Percentiles rank a stretch among this genome's conserved stretches.
Conservation (phyloP, 805 yeast species). For the Hanseniaspora mollemarum region DNA sequence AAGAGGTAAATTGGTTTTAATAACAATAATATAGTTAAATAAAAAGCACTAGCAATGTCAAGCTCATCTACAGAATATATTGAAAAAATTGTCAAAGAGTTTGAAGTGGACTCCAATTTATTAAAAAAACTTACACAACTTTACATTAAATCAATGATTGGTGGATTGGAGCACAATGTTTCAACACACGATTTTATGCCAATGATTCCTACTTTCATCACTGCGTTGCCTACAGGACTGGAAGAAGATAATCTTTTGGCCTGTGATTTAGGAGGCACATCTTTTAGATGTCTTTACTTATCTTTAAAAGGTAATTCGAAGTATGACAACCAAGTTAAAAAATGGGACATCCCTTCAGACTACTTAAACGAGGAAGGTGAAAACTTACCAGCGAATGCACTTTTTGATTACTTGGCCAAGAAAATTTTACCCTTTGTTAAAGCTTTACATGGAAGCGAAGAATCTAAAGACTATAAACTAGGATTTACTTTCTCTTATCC, state of each 20-base stretch:
- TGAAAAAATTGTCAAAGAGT: constrained; percentile 24
- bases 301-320: constrained; percentile 64
- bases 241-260: constrained; percentile 79
- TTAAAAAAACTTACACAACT: constrained; percentile 33
- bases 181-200: constrained; percentile 43
- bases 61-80: constrained; percentile 21
- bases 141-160: constrained; percentile 50
- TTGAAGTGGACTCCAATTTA: constrained; percentile 23
- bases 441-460: constrained; percentile 22
- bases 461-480: constrained; percentile 42
- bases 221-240: constrained; percentile 71
- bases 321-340: constrained; percentile 63
- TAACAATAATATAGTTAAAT: no score
- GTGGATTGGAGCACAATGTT: constrained; percentile 41
- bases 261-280: constrained; percentile 93
- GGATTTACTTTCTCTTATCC: constrained; percentile 96
- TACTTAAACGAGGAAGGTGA: constrained; percentile 46
- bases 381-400: constrained; percentile 41
- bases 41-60: constrained; percentile 21
- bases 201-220: constrained; percentile 89
- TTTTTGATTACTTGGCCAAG: constrained; percentile 65
- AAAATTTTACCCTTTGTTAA: constrained; percentile 55
- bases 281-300: constrained; percentile 88
- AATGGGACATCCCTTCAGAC: constrained; percentile 67
- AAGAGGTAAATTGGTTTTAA: no score